Base-by-base conservation (phyloP, 257 asterid genomes). In the Penstemon barbatus region DNA sequence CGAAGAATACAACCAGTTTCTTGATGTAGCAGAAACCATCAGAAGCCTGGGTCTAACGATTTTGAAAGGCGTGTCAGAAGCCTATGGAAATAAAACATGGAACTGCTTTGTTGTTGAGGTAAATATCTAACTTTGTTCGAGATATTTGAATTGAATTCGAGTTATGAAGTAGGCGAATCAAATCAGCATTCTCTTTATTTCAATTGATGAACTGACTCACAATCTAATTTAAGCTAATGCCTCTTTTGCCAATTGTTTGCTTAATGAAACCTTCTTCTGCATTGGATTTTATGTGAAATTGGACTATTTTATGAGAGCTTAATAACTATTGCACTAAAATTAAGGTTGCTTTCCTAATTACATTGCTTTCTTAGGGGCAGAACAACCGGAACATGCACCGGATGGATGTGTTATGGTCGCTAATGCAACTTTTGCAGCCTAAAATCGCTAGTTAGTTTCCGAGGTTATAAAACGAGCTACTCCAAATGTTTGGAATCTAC, bases 51-150 rank as follows among this genome's bases (percentile, higher is more conserved):
- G 89, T 72, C 81, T 93, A 64, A 77, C 82, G 37, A 88, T 93
- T 60, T 67, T 90, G 84, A 88, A 90, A 80, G 97, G 97, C 46
- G 90, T 81, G 25, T 84, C 96, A 67, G 96, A 88, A 78, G 82
- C 83, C 77, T 78, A 71, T 52, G 96, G 91, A 49, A 81, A 85
- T 64, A 86, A 87, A 75, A 84, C 82, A 8, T 82, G 89, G 89
- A 81, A 87, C 84, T 89, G 95, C 82, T 90, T 93, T 65, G 92
- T 90, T 59, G 97, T 93, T 57, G 97, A 93, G 99, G 99, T 93
- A 90, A 66, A 57, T 67, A 58, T 64, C 62, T 42, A 52, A 56
- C 39, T 33, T 1, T 39, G 37, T 10, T 52, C 15, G 52, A 25
- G 57, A 63, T 68, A 18, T 61, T 50, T 25, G 44, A 33, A 50